Conservation (phyloP, 176 grass and related monocot species). For the Areca catechu region DNA sequence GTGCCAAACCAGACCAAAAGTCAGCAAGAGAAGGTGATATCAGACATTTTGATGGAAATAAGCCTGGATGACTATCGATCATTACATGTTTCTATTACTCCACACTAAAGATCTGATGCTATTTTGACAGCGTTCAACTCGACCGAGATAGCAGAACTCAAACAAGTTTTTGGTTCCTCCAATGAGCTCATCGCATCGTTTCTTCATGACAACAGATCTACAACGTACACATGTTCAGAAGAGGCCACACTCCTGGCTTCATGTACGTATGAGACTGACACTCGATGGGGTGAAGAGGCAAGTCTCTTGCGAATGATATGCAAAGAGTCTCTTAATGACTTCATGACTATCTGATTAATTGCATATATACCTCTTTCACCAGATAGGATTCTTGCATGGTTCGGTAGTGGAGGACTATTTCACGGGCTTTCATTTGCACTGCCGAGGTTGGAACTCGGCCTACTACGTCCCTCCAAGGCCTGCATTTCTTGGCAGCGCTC, state of each 20-base stretch:
- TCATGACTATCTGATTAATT: too few species aligned
- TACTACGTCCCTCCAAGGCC: slow-evolving; percentile 35
- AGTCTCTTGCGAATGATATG: background rate
- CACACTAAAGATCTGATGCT: background rate
- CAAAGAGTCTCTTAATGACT: too few species aligned
- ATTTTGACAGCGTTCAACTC: slow-evolving; percentile 3
- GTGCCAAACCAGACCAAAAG: slow-evolving; percentile 5
- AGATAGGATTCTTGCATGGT: slow-evolving; percentile 56
- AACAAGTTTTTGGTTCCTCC: slow-evolving; percentile 30
- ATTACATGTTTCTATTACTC: too few species aligned
- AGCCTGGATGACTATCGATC: too few species aligned
- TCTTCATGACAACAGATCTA: background rate
- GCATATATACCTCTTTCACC: background rate
- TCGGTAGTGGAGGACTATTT: slow-evolving; percentile 57
- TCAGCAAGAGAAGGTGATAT: slow-evolving; percentile 8
- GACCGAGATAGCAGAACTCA: slow-evolving; percentile 20
- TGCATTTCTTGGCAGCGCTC: slow-evolving; percentile 44
- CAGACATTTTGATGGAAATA: background rate
- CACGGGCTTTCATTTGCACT: slow-evolving; percentile 60
- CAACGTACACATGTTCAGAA: background rate
- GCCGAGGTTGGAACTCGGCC: slow-evolving; percentile 46
- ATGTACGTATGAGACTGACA: slow-evolving; percentile 36
- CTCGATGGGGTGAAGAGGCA: slow-evolving; percentile 39
- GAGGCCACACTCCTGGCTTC: slow-evolving; percentile 11
- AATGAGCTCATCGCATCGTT: slow-evolving; percentile 24